Conservation (phyloP, 768 basidiomycete species). For the Agaricus subrufescens region DNA sequence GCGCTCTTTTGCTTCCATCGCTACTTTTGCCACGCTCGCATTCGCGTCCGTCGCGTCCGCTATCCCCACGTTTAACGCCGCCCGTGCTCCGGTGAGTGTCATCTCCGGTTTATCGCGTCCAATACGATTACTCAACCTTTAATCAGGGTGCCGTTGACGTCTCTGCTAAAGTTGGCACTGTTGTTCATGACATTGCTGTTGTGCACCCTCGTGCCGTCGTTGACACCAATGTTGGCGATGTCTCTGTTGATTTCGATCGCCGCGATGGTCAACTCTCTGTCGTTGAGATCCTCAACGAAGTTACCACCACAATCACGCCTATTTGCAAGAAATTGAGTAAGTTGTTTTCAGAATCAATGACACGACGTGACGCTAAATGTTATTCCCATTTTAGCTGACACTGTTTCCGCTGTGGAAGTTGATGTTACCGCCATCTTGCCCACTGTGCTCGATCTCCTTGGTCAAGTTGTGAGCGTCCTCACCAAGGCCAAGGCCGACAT, state of each 20-base stretch:
- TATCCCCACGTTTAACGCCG: constrained; percentile 1
- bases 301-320: constrained; percentile 7
- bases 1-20: constrained; percentile 11
- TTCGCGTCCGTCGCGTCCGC: background rate
- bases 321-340: constrained; percentile 2
- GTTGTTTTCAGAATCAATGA: background rate
- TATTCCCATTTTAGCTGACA: background rate
- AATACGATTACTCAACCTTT: too few species aligned
- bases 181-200: too few species aligned
- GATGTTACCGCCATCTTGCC: constrained; percentile 1
- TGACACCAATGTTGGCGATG: too few species aligned
- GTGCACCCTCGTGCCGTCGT: too few species aligned
- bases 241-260: too few species aligned
- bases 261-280: background rate
- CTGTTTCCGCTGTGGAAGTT: background rate
- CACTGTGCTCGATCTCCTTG: constrained; percentile 12
- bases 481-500: constrained; percentile 8
- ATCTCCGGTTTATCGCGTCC: too few species aligned
- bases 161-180: too few species aligned
- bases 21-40: constrained; percentile 14
- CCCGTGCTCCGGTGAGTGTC: background rate
- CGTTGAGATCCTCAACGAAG: background rate
- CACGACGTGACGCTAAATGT: too few species aligned
- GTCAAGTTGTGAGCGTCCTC: constrained; percentile 11
- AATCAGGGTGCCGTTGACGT: background rate